Percentiles rank a stretch among this genome's conserved stretches.
phyloP scores from a whole-genome alignment of 441 rosid genomes.

The Viola pubescens region DNA sequence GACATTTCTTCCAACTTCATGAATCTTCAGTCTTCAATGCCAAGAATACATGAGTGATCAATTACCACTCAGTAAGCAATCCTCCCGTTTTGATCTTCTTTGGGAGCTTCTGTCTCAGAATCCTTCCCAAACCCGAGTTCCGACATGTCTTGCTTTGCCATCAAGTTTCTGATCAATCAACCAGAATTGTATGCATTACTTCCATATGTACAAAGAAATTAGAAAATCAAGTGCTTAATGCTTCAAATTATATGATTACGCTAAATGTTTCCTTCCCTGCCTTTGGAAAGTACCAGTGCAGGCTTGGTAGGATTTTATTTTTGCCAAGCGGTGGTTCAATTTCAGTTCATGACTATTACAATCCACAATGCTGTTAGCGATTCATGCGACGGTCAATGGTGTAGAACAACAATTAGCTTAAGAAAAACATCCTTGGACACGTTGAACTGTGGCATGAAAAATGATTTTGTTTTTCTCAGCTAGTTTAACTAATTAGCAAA shows the following conservation, averaged over 20 bases:
- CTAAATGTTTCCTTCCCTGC: neutral
- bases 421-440: too few relatives aligned
- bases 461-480: neutral
- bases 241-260: neutral
- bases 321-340: too few relatives aligned
- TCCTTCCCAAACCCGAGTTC: conserved; percentile 66
- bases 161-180: conserved; percentile 54
- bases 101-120: conserved; percentile 23
- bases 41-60: neutral
- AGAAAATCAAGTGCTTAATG: neutral
- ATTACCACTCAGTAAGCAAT: conserved; percentile 22
- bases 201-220: conserved; percentile 1
- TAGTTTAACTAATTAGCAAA: too few relatives aligned
- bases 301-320: too few relatives aligned
- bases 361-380: too few relatives aligned
- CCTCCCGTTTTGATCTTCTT: conserved; percentile 23
- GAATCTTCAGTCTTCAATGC: neutral
- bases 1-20: neutral
- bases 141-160: conserved; percentile 79
- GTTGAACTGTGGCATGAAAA: neutral
- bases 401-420: too few relatives aligned
- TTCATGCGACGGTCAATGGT: too few relatives aligned
- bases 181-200: conserved; percentile 1
- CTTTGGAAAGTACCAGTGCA: neutral
- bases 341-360: too few relatives aligned